Conservation (phyloP, 1,139 yeast genomes). For the Ogataea hybrid region DNA sequence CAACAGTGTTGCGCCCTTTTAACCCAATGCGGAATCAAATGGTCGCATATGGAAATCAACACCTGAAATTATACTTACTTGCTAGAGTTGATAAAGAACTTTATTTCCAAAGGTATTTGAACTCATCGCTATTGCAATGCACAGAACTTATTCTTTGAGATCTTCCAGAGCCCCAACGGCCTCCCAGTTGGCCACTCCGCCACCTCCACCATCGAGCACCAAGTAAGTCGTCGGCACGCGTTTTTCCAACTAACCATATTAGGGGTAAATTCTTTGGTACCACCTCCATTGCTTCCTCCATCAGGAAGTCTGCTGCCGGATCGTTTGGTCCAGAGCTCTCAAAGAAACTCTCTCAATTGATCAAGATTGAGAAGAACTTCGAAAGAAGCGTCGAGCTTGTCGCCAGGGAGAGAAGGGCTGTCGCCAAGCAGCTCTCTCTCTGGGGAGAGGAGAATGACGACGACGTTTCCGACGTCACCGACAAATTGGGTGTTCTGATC, state of each 20-base stretch:
- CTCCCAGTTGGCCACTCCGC: conserved; percentile 75
- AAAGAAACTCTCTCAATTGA: conserved; percentile 83
- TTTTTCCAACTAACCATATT: conserved; percentile 43
- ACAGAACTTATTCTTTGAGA: conserved; percentile 87
- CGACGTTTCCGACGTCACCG: conserved; percentile 95
- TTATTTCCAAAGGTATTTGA: conserved; percentile 4
- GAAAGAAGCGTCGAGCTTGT: conserved; percentile 92
- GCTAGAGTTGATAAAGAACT: conserved; percentile 11
- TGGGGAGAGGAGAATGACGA: conserved; percentile 99
- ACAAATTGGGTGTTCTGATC: conserved; percentile 91
- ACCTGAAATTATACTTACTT: conserved; percentile 15
- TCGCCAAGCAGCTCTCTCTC: conserved; percentile 89
- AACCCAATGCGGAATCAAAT: conserved; percentile 15
- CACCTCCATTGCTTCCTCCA: conserved; percentile 63
- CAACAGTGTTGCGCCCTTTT: conserved; percentile 9
- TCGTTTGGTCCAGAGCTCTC: conserved; percentile 93
- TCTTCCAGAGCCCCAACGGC: conserved; percentile 80
- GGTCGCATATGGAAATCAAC: conserved; percentile 15
- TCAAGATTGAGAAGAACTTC: conserved; percentile 95
- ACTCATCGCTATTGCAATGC: conserved; percentile 51
- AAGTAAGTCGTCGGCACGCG: conserved; percentile 33
- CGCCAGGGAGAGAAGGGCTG: conserved; percentile 94
- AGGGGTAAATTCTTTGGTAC: conserved; percentile 91
- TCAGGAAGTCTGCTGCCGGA: conserved; percentile 90
- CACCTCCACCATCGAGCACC: conserved; percentile 75